Evolutionary conservation across 495 filamentous ascomycete species (phyloP).

Genomic region (Xylaria cubensis): DNA sequence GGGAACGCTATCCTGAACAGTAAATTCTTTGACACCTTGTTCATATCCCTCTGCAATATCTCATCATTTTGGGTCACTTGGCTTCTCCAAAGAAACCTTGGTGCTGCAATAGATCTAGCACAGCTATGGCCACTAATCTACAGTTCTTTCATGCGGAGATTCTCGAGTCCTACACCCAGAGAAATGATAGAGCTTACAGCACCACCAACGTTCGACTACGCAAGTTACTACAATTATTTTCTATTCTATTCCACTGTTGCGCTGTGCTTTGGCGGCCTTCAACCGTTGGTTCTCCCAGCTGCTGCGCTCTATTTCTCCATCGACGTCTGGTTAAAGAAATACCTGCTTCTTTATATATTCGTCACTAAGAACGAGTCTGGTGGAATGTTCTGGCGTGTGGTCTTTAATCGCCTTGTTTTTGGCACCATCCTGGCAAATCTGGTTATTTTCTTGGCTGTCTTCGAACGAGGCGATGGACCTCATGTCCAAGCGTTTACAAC

Average conservation of each 20-base stretch:
- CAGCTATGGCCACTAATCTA: slow-evolving; percentile 82
- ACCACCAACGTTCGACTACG: slow-evolving; percentile 91
- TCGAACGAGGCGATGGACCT: slow-evolving; percentile 58
- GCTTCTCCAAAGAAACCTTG: slow-evolving; percentile 89
- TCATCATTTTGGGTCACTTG: slow-evolving; percentile 95
- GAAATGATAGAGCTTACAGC: slow-evolving; percentile 94
- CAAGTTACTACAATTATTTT: slow-evolving; percentile 96
- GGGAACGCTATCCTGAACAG: slow-evolving; percentile 72
- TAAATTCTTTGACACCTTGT: slow-evolving; percentile 64
- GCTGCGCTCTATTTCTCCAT: slow-evolving; percentile 89
- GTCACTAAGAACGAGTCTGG: slow-evolving; percentile 96
- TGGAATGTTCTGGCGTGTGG: slow-evolving; percentile 87
- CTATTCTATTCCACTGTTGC: slow-evolving; percentile 92
- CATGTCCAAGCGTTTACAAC: slow-evolving; percentile 69
- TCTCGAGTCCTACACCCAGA: slow-evolving; percentile 85
- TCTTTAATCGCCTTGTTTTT: slow-evolving; percentile 93
- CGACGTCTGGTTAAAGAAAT: slow-evolving; percentile 92
- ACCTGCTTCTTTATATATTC: slow-evolving; percentile 91
- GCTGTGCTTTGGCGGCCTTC: slow-evolving; percentile 82
- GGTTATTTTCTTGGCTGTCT: slow-evolving; percentile 76
- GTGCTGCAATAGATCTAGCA: slow-evolving; percentile 85
- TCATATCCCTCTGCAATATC: slow-evolving; percentile 74
- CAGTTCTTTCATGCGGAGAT: slow-evolving; percentile 82
- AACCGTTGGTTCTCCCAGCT: slow-evolving; percentile 89
- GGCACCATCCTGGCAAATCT: slow-evolving; percentile 79